Evolutionary conservation across 106 monocot genomes (phyloP).

Genomic region (Allium sativum): DNA sequence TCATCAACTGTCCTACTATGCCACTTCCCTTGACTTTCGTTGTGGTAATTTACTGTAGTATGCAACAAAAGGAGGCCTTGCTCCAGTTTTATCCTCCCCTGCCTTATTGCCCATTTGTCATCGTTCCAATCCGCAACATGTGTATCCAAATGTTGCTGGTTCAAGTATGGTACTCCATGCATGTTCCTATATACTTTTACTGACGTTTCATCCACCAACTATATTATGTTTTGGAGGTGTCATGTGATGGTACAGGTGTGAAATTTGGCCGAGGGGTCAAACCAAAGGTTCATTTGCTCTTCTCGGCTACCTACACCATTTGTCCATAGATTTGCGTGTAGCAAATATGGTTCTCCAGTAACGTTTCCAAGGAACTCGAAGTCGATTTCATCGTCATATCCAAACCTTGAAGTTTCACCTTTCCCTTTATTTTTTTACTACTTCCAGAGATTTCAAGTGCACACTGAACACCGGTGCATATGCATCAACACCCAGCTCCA

Average conservation of each 20-base stretch:
- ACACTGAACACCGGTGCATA: too few relatives aligned
- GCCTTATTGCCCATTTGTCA: slow-evolving; percentile 3
- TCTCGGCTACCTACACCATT: neutral
- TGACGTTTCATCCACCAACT: neutral
- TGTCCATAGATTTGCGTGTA: slow-evolving; percentile 1
- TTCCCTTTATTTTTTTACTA: too few relatives aligned
- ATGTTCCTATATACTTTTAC: neutral
- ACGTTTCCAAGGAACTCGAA: slow-evolving; percentile 5
- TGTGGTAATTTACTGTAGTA: neutral
- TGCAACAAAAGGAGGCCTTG: neutral
- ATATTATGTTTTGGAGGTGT: slow-evolving; percentile 4
- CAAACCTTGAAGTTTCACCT: too few relatives aligned
- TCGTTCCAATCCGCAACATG: neutral
- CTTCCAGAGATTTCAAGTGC: too few relatives aligned
- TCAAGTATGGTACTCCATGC: neutral
- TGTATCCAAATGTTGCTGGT: neutral
- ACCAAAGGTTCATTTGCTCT: slow-evolving; percentile 3
- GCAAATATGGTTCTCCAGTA: neutral
- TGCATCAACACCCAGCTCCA: too few relatives aligned
- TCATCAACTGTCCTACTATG: neutral
- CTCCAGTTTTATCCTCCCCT: neutral
- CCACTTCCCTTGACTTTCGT: neutral
- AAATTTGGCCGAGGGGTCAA: slow-evolving; percentile 2
- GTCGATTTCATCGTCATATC: slow-evolving; percentile 6
- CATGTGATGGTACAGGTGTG: slow-evolving; percentile 3